Percentiles rank a stretch among this genome's conserved stretches.
These are phyloP conservation scores for Schoenoplectus triqueter DNA, from an alignment of 202 grass and related monocot species.

Conservation along the genomic window DNA sequence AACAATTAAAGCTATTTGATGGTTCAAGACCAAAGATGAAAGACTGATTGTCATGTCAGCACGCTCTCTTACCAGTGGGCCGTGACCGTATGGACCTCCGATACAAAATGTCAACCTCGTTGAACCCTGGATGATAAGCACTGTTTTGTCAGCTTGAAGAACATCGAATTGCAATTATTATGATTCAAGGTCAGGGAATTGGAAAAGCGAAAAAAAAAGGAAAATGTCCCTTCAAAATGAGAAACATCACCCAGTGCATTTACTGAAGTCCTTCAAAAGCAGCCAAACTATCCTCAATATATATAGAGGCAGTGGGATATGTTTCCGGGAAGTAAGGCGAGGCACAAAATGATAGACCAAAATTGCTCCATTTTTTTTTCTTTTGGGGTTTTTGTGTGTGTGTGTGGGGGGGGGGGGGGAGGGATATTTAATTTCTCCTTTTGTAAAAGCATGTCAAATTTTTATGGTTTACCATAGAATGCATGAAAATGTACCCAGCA, in stretches of 20 bases:
- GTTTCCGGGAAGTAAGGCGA: too few species aligned
- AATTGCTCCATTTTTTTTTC: too few species aligned
- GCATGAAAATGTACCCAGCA: background rate
- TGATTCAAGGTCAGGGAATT: background rate
- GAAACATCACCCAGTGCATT: background rate
- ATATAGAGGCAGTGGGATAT: background rate
- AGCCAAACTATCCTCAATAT: background rate
- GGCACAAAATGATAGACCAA: too few species aligned
- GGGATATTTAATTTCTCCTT: background rate
- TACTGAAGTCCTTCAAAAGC: too few species aligned
- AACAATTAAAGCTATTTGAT: constrained; percentile 86
- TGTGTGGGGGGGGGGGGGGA: too few species aligned
- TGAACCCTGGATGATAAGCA: constrained; percentile 58
- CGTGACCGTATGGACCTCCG: constrained; percentile 86
- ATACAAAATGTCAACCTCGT: constrained; percentile 83
- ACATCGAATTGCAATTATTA: background rate
- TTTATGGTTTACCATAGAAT: background rate
- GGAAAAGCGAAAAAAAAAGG: background rate
- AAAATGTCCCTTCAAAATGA: background rate
- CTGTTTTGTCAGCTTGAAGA: background rate
- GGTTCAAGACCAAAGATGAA: constrained; percentile 92
- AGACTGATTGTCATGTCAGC: constrained; percentile 70
- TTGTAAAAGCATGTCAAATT: constrained; percentile 4
- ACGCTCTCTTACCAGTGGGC: constrained; percentile 54
- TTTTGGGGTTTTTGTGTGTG: too few species aligned